A percentile compares a stretch with the other conserved stretches of the same genome.
Conservation (phyloP, 345 rosid genomes). For the Boechera divaricarpa region DNA sequence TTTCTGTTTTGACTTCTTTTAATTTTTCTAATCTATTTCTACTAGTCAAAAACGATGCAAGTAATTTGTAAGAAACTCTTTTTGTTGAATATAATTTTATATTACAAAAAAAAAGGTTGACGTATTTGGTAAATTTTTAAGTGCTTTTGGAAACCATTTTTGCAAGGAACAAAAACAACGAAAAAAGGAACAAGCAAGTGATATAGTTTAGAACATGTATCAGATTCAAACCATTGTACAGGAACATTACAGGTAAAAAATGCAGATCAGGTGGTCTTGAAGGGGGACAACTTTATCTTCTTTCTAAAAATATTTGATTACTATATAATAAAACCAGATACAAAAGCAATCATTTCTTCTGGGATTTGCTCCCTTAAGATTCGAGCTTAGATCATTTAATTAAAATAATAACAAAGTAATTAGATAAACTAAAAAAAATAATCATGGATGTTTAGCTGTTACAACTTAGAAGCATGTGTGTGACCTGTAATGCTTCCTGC, state of each 20-base stretch:
- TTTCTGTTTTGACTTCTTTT: too few relatives aligned
- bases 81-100: too few relatives aligned
- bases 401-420: neutral
- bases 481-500: slow-evolving; percentile 41
- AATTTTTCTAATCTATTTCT: too few relatives aligned
- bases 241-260: slow-evolving; percentile 43
- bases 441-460: slow-evolving; percentile 33
- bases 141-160: neutral
- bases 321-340: slow-evolving; percentile 21
- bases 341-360: slow-evolving; percentile 40
- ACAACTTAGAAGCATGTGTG: slow-evolving; percentile 39
- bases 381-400: slow-evolving; percentile 39
- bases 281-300: slow-evolving; percentile 42
- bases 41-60: too few relatives aligned
- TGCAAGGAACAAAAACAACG: neutral
- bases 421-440: slow-evolving; percentile 11
- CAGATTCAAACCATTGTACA: slow-evolving; percentile 29
- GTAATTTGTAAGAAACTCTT: too few relatives aligned
- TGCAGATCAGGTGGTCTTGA: slow-evolving; percentile 45
- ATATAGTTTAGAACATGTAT: slow-evolving; percentile 11
- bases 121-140: neutral
- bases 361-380: slow-evolving; percentile 43
- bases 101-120: neutral
- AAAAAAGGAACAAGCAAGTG: slow-evolving; percentile 2
- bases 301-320: slow-evolving; percentile 2